Evolutionary conservation across 495 filamentous ascomycete species (phyloP).

Genomic region (Talaromyces trachyspermus): DNA sequence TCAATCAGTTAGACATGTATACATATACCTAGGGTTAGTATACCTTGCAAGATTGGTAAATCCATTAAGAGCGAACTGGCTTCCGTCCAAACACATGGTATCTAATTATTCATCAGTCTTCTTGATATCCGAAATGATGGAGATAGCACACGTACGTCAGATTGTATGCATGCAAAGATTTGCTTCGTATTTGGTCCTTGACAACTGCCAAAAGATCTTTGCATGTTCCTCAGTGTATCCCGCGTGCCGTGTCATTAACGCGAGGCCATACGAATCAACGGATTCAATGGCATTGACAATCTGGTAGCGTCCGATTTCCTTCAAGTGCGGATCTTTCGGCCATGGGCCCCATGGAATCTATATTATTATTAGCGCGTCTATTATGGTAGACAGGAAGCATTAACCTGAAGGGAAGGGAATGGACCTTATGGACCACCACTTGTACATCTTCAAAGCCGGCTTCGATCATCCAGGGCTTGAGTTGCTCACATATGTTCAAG

Average conservation of each 20-base stretch:
- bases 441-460: constrained; percentile 30
- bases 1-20: too few relatives aligned
- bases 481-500: constrained; percentile 18
- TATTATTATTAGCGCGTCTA: neutral
- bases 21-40: too few relatives aligned
- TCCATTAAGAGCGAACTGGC: too few relatives aligned
- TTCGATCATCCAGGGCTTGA: constrained; percentile 21
- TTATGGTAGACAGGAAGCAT: neutral
- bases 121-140: too few relatives aligned
- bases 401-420: too few relatives aligned
- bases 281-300: constrained; percentile 18
- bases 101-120: too few relatives aligned
- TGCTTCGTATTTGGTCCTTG: too few relatives aligned
- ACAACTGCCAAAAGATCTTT: constrained; percentile 20
- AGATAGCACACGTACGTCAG: too few relatives aligned
- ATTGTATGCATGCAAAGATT: too few relatives aligned
- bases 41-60: too few relatives aligned
- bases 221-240: constrained; percentile 13
- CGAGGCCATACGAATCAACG: constrained; percentile 15
- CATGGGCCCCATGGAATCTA: constrained; percentile 21
- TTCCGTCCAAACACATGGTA: too few relatives aligned
- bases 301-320: constrained; percentile 22
- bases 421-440: constrained; percentile 20
- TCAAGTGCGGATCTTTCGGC: constrained; percentile 25
- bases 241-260: constrained; percentile 16